These are phyloP conservation scores for Nemania abortiva DNA, from an alignment of 2,329 filamentous ascomycete genomes.

Conservation along the genomic window DNA sequence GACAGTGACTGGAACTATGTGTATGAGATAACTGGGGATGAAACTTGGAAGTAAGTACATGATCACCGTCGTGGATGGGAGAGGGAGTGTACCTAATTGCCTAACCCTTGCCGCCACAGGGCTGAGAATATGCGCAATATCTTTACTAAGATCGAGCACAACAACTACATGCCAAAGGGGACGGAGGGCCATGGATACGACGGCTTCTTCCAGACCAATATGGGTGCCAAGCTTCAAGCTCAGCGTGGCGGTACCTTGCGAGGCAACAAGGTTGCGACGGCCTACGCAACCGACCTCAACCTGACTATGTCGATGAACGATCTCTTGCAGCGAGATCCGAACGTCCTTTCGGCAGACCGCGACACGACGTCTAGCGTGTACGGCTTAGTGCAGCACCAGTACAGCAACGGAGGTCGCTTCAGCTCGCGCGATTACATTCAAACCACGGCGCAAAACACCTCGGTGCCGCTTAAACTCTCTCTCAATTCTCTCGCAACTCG, in stretches of 20 bases:
- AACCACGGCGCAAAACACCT: constrained; percentile 58
- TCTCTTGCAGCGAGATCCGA: constrained; percentile 38
- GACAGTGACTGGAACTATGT: constrained; percentile 45
- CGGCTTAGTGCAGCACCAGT: constrained; percentile 39
- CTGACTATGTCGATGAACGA: constrained; percentile 30
- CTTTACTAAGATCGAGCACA: constrained; percentile 40
- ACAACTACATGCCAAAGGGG: constrained; percentile 40
- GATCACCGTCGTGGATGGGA: background rate
- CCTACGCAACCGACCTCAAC: constrained; percentile 28
- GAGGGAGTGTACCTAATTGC: background rate
- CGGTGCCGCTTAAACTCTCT: constrained; percentile 56
- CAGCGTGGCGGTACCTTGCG: constrained; percentile 22
- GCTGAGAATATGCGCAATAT: constrained; percentile 39
- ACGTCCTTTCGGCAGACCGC: constrained; percentile 32
- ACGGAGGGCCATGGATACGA: constrained; percentile 41
- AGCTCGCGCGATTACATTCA: constrained; percentile 65
- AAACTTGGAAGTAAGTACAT: constrained; percentile 41
- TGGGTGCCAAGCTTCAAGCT: constrained; percentile 33
- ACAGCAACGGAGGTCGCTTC: constrained; percentile 36
- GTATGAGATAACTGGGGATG: constrained; percentile 41
- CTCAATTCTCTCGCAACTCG: constrained; percentile 40
- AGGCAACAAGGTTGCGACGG: constrained; percentile 33
- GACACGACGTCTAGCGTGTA: constrained; percentile 37
- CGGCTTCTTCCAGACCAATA: constrained; percentile 37
- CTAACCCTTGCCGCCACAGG: constrained; percentile 13